Evolutionary conservation across 495 filamentous ascomycete species (phyloP).

Genomic region (Daldinia grandis): DNA sequence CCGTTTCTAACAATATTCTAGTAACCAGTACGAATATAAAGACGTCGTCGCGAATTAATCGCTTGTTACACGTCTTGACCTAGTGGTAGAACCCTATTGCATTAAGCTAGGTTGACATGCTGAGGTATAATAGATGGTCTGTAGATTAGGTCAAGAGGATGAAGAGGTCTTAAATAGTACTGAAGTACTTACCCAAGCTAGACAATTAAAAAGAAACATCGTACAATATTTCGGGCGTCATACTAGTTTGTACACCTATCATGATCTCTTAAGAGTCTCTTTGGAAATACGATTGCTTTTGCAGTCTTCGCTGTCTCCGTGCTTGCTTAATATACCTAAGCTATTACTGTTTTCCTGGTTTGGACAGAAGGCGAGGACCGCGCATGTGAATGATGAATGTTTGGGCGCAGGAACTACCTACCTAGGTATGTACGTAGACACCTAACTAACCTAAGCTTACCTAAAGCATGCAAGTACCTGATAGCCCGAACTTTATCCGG

Average conservation of each 20-base stretch:
- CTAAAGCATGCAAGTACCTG: slow-evolving; percentile 3
- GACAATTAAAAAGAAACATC: neutral
- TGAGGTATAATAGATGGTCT: neutral
- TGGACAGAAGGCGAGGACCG: too few species aligned
- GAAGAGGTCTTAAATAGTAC: neutral
- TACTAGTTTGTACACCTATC: neutral
- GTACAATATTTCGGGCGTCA: neutral
- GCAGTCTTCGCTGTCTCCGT: neutral
- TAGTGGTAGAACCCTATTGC: neutral
- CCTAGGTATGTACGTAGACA: too few species aligned
- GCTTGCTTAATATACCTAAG: neutral
- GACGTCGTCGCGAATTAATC: neutral
- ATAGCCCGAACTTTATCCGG: slow-evolving; percentile 32
- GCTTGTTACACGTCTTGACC: neutral
- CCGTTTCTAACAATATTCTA: neutral
- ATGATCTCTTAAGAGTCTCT: neutral
- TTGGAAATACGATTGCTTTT: neutral
- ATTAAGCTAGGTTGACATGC: neutral
- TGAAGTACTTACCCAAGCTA: neutral
- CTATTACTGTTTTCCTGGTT: neutral
- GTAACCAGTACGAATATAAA: neutral
- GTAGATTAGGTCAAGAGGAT: neutral
- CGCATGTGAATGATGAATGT: neutral
- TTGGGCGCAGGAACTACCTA: neutral
- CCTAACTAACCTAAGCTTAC: too few species aligned